Evolutionary conservation across 345 rosid genomes (phyloP), one percentile per base, ranked within the genome.

Genomic region (Angophora floribunda): DNA sequence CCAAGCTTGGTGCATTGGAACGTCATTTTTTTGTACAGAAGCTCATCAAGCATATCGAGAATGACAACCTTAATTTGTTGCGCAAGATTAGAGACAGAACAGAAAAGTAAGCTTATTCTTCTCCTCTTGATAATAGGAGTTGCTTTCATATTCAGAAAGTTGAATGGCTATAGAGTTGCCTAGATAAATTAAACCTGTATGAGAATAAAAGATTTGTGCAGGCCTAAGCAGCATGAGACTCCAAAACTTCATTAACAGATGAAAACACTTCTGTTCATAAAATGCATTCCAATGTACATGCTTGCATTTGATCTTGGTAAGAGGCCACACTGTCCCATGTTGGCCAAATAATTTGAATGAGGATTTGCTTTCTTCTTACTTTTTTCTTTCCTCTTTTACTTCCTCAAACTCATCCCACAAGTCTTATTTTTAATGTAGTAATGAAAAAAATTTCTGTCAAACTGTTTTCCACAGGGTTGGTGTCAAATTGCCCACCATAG

Each of bases 11-110:
- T 86, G 91, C 95, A 28, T 52, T 52, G 12, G 94, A 97, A 78
- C 88, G 94, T 28, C 96, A 91, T 65, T 10, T 93, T 50, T 94
- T 97, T 87, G 89, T 96, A 7, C 93, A 94, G 78, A 96, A 93
- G 84, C 94, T 96, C 86, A 93, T 97, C 93, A 90, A 91, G 90
- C 94, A 94, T 88, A 93, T 96, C 30, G 94, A 96, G 87, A 89
- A 94, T 79, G 99, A 96, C 87, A 96, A 97, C 89, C 92, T 94
- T 24, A 91, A 90, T 67, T 91, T 97, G 79, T 87, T 96, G 85
- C 89, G 57, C 51, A 95, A 93, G 86, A 92, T 95, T 65, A 89
- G 93, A 86, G 87, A 89, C 49, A 92, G 99, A 89, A 89, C 92
- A 28, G 91, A 95, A 88, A 93, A 91, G 99, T 95, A 93, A 88